Conservation (phyloP, 257 asterid genomes). For the Solanum chmielewskii region DNA sequence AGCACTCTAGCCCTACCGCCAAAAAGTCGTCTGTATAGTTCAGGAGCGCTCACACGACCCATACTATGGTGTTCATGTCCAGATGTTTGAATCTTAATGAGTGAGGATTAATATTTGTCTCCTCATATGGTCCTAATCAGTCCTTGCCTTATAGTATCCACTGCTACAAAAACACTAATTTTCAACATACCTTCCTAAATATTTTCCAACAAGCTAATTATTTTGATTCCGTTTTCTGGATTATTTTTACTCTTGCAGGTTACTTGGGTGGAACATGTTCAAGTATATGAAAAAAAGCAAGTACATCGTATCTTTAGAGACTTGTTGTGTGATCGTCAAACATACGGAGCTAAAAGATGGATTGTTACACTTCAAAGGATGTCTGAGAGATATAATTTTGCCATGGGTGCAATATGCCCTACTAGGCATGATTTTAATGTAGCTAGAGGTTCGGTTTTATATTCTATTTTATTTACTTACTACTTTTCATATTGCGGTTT, state of each 20-base stretch:
- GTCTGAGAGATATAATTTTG: constrained; percentile 48
- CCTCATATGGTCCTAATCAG: neutral
- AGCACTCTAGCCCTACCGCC: no score
- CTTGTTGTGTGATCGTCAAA: constrained; percentile 32
- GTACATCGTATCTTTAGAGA: constrained; percentile 51
- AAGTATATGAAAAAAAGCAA: constrained; percentile 49
- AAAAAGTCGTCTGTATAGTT: no score
- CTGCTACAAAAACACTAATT: neutral
- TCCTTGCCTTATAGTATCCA: neutral
- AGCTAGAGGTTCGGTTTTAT: constrained; percentile 14
- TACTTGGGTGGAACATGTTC: constrained; percentile 74
- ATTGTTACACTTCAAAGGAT: constrained; percentile 43
- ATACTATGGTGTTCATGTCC: neutral
- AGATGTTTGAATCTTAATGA: neutral
- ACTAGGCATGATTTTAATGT: constrained; percentile 29
- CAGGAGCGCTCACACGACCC: no score
- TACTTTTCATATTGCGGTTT: neutral
- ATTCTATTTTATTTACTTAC: neutral
- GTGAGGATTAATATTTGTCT: neutral
- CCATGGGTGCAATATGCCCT: constrained; percentile 15
- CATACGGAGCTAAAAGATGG: constrained; percentile 75
- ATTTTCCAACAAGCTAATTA: neutral
- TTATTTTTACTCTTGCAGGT: constrained; percentile 19
- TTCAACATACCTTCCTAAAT: neutral
- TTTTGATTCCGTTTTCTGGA: neutral